Evolutionary conservation across 1,284 basidiomycete species (phyloP).

Genomic region (Pascua sp.): DNA sequence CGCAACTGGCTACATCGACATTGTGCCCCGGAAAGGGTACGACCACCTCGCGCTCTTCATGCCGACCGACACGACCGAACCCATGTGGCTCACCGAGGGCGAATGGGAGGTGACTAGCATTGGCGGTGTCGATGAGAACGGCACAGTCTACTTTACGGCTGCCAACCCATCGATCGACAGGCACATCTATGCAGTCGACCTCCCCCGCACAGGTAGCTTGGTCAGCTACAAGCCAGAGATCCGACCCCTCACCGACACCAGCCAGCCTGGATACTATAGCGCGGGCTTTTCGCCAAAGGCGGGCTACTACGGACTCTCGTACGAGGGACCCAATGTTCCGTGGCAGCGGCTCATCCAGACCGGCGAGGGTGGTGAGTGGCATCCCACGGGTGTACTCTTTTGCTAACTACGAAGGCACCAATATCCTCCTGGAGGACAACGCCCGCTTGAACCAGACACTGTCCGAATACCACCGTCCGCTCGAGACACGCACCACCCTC

Average conservation of each 20-base stretch:
- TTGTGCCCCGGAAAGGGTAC: slow-evolving; percentile 78
- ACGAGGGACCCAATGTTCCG: slow-evolving; percentile 77
- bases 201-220: slow-evolving; percentile 52
- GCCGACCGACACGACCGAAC: slow-evolving; percentile 63
- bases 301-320: slow-evolving; percentile 77
- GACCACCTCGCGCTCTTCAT: slow-evolving; percentile 87
- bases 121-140: slow-evolving; percentile 66
- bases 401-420: slow-evolving; percentile 11
- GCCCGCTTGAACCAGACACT: slow-evolving; percentile 65
- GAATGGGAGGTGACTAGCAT: slow-evolving; percentile 86
- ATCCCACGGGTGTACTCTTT: too few relatives aligned
- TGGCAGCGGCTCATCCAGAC: slow-evolving; percentile 76
- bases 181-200: slow-evolving; percentile 71
- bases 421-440: slow-evolving; percentile 65
- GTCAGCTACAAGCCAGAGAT: slow-evolving; percentile 27
- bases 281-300: slow-evolving; percentile 74
- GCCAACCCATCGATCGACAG: slow-evolving; percentile 79
- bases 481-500: slow-evolving; percentile 66
- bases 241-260: slow-evolving; percentile 64
- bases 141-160: slow-evolving; percentile 80
- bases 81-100: slow-evolving; percentile 78
- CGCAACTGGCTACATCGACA: slow-evolving; percentile 71
- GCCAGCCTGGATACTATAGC: slow-evolving; percentile 61
- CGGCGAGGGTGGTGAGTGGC: slow-evolving; percentile 51
- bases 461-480: slow-evolving; percentile 67